Conservation (phyloP, 306 rosid genomes). For the Prosopis cineraria region DNA sequence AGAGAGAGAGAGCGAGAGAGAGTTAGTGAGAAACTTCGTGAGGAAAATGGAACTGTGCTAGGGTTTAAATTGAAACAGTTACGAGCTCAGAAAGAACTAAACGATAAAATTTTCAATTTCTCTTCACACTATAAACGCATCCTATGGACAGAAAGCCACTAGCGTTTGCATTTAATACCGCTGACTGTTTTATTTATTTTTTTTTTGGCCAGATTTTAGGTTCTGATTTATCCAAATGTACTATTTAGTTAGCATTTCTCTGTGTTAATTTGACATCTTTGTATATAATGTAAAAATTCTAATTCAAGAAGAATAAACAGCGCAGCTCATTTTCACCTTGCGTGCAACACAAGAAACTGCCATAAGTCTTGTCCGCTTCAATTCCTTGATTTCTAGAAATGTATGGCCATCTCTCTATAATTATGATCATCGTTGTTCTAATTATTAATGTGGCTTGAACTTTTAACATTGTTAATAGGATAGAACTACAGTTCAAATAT, state of each 20-base stretch:
- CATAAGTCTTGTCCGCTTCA: too few relatives aligned
- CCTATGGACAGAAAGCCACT: neutral
- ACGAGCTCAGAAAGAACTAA: neutral
- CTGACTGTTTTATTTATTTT: neutral
- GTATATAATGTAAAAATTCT: too few relatives aligned
- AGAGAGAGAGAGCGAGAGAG: neutral
- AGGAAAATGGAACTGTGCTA: neutral
- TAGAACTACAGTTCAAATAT: neutral
- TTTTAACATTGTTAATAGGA: too few relatives aligned
- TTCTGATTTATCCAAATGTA: neutral
- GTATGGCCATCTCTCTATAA: too few relatives aligned
- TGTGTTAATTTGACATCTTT: too few relatives aligned
- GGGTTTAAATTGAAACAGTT: neutral
- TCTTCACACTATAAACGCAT: neutral
- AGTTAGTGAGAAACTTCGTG: neutral
- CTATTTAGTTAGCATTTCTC: neutral
- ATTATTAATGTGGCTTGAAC: too few relatives aligned
- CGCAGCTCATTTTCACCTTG: too few relatives aligned
- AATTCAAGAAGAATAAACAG: too few relatives aligned
- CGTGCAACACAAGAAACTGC: too few relatives aligned
- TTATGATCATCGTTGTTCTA: too few relatives aligned
- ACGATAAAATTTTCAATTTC: neutral
- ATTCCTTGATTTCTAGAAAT: too few relatives aligned
- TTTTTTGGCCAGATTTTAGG: neutral
- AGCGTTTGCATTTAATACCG: neutral